Conservation (phyloP, 257 asterid genomes). For the Forsythia suspensa region DNA sequence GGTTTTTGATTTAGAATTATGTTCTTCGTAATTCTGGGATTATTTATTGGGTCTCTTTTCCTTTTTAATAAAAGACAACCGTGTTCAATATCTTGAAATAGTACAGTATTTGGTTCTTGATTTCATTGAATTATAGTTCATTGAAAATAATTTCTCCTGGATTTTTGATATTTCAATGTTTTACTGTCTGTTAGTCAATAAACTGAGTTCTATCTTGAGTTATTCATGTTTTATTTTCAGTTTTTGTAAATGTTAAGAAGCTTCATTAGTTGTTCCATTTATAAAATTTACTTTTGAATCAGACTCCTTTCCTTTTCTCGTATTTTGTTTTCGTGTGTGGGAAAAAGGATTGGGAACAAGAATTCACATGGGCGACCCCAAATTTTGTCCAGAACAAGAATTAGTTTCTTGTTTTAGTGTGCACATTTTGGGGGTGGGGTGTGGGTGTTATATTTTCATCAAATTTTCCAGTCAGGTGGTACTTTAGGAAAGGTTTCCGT, state of each 20-base stretch:
- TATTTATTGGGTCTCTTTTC: neutral
- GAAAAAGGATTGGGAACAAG: neutral
- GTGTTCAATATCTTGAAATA: neutral
- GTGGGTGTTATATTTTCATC: conserved; percentile 16
- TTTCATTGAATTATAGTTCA: too few relatives aligned
- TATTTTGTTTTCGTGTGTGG: neutral
- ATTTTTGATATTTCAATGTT: neutral
- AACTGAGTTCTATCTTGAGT: neutral
- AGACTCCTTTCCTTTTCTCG: neutral
- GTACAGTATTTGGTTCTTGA: too few relatives aligned
- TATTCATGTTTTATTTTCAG: neutral
- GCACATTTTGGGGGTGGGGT: conserved; percentile 6
- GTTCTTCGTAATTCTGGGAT: neutral
- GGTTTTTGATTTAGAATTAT: neutral
- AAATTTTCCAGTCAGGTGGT: conserved; percentile 9
- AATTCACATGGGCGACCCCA: neutral
- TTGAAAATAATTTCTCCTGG: too few relatives aligned
- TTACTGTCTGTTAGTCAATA: neutral
- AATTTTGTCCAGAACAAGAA: neutral
- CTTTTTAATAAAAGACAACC: neutral
- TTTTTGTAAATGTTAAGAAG: neutral
- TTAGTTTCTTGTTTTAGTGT: neutral
- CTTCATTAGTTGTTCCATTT: neutral
- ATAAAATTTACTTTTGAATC: neutral
- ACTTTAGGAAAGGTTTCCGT: conserved; percentile 9